Base-by-base conservation (phyloP, 805 yeast species). In the Maudiozyma bulderi region DNA sequence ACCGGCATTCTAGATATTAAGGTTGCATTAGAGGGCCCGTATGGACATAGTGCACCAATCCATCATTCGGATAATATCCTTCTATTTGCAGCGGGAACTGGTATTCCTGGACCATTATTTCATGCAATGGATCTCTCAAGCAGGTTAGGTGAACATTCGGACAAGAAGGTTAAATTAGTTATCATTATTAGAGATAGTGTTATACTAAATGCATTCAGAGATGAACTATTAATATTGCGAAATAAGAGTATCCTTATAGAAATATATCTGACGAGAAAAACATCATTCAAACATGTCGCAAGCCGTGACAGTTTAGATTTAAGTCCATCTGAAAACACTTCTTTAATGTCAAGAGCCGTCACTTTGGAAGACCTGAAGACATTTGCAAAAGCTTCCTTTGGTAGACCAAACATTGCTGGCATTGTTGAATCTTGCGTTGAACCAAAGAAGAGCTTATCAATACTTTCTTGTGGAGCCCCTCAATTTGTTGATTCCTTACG, bases 11-110 rank as follows among this genome's bases (percentile, higher is more conserved):
- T 64, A 30, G 52, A 58, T 31, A 61, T 76, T 44, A 68, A 65
- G 20, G 59, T 73, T 8, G 61, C 70, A 9, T 43, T 80, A 3
- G 91, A 84, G 59, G 91, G 91, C 1, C 89, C 90, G 1, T 84
- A 85, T 58, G 86, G 91, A 3, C 69, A 71, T 39, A 53, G 74
- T 2, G 60, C 76, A 5, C 76, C 81, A 2, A 66, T 78, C 13
- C 65, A 69, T 29, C 66, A 69, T 42, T 82, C 74, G 55, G 75
- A 78, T 45, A 73, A 76, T 49, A 75, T 81, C 6, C 71, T 82
- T 6, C 72, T 82, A 42, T 52, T 84, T 28, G 84, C 90, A 7
- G 90, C 88, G 44, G 91, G 93, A 32, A 80, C 80, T 47, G 93
- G 93, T 47, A 70, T 85, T 46, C 81, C 91, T 0, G 86, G 80